A percentile compares a stretch with the other conserved stretches of the same genome.
Conservation (phyloP, 345 rosid species). For the Citrus trifoliata region DNA sequence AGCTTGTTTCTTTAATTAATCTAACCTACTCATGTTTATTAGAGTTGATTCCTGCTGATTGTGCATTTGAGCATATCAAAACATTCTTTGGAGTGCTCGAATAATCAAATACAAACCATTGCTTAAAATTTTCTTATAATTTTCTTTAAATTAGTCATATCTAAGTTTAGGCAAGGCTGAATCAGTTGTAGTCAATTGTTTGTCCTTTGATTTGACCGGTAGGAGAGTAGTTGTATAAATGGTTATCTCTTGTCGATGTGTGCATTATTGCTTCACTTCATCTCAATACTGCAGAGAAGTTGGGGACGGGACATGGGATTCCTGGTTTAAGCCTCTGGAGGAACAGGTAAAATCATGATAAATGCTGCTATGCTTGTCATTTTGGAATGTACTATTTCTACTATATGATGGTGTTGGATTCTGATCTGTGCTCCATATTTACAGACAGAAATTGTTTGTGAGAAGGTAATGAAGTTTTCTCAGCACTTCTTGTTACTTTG, state of each 20-base stretch:
- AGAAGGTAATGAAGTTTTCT: constrained; percentile 44
- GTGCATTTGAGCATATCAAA: background rate
- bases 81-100: background rate
- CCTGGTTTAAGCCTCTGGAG: constrained; percentile 87
- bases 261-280: constrained; percentile 2
- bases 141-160: background rate
- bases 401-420: background rate
- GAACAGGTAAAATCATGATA: constrained; percentile 47
- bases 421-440: constrained; percentile 14
- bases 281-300: constrained; percentile 57
- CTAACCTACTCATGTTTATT: background rate
- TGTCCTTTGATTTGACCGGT: background rate
- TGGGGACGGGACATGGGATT: constrained; percentile 78
- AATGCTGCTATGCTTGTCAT: background rate
- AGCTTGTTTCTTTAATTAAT: background rate
- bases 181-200: background rate
- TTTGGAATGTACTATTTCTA: background rate
- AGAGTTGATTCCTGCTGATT: background rate
- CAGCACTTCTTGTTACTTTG: constrained; percentile 7
- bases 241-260: background rate
- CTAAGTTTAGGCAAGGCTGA: background rate
- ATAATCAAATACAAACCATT: too few species aligned
- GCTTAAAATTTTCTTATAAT: background rate
- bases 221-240: background rate
- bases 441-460: constrained; percentile 62